Base-by-base conservation (phyloP, 805 yeast species). In the Myxozyma geophila region DNA sequence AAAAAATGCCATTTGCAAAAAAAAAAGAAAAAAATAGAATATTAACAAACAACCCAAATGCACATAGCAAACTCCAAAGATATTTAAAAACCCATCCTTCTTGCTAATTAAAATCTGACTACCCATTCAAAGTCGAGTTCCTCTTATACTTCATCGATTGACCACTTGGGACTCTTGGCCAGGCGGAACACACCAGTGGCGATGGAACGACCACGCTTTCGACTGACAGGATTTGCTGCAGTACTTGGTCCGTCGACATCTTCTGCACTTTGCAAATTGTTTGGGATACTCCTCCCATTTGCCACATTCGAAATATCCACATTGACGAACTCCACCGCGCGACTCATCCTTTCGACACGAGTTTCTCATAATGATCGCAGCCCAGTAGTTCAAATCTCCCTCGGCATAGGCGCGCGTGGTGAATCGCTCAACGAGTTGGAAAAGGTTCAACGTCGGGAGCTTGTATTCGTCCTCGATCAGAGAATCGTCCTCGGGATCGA, bases 361-460 rank as follows among this genome's bases (percentile, higher is more conserved):
- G 75, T 95, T 95, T 60, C 98, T 82, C 92, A 95, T 95, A 46
- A 92, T 91, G n/a, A 93, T 96, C 2, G 97, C 95, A 1, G 98
- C 90, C 99, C 99, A 93, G 76, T 92, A 92, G 70, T 89, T 87
- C 80, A 92, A 85, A 70, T 92, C 97, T 49, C 87, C 84, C 2
- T 90, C 85, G 7, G 56, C 19, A 69, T 88, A 84, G 58, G 83
- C 80, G 60, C 82, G 81, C 19, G 85, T 83, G 0, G 98, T 93
- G 74, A 90, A 93, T 74, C 89, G 87, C 75, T 93, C 99, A 44
- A 93, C 98, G 69, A 93, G 77, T 9, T 96, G 97, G 77, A 95
- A 93, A 35, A 93, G 77, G 74, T 93, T 91, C 36, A 78, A 62
- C 2, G 67, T 56, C 44, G 82, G 82, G 17, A 80, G 78, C 56